Conservation (phyloP, 768 basidiomycete genomes). For the Neoboletus brunneissimus region DNA sequence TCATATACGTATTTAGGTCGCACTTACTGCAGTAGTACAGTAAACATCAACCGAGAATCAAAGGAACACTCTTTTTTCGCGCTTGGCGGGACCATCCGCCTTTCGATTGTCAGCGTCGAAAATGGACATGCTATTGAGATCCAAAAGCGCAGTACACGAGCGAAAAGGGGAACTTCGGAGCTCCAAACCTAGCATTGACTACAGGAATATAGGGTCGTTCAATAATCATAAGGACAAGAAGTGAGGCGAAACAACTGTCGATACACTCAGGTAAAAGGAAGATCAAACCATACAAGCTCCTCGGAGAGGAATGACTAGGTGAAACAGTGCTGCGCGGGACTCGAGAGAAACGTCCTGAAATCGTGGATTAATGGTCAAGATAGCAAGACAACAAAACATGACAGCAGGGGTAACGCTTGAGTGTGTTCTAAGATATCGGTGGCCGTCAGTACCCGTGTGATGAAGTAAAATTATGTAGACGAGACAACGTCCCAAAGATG, state of each 20-base stretch:
- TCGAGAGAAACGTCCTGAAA: conserved; percentile 7
- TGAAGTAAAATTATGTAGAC: conserved; percentile 8
- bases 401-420: conserved; percentile 20
- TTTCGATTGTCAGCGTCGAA: not conserved
- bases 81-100: not conserved
- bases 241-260: conserved; percentile 16
- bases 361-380: conserved; percentile 9
- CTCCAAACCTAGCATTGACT: not conserved
- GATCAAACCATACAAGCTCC: conserved; percentile 7
- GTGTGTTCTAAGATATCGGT: conserved; percentile 28
- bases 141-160: not conserved
- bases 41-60: not conserved
- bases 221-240: conserved; percentile 18
- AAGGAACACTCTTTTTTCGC: not conserved
- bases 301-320: conserved; percentile 8
- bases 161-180: not conserved
- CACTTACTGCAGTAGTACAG: conserved; percentile 9
- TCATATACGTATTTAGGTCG: conserved; percentile 2
- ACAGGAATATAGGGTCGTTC: conserved; percentile 6
- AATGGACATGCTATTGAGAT: not conserved
- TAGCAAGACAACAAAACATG: conserved; percentile 21
- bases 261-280: conserved; percentile 26
- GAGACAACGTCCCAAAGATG: conserved; percentile 9
- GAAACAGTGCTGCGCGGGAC: conserved; percentile 10
- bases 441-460: conserved; percentile 6